Base-by-base conservation (phyloP, 23 red algal genomes). In the Cyanidiococcus yangmingshanensis region DNA sequence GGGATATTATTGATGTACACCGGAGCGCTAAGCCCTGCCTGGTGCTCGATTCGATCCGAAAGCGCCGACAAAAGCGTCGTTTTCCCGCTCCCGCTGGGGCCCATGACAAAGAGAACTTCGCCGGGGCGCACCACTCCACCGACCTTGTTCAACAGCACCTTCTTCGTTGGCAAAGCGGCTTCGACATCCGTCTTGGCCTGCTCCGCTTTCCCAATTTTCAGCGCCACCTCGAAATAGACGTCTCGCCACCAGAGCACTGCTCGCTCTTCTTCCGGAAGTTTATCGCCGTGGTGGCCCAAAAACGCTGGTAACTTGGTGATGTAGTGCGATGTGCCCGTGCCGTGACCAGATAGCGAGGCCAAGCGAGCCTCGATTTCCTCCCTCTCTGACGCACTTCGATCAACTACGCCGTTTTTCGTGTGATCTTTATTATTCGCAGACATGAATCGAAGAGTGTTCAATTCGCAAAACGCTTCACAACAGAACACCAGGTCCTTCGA, bases 91-190 rank as follows among this genome's bases (percentile, higher is more conserved):
- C 92, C 92, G 39, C 79, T 84, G 7, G 87, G 74, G 1, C 92
- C 92, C 92, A 96, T 96, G 67, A 89, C 80, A 41, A 90, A 96
- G 71, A 96, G 79, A 0, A 96, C 35, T 58, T 96, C 82, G 39
- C 87, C 92, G 40, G 92, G 83, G 74, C 79, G 58, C 41, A 87
- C 92, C 40, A 71, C 40, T 18, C 83, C 83, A 21, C 36, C 38
- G 1, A 85, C 75, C 21, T 36, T 50, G 2, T 41, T 29, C 1
- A 85, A 39, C 40, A 85, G 45, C 37, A 30, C 7, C 37, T 85
- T 85, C 37, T 75, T 16, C 38, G 63, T 71, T 54, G 45, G 45
- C 45, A 21, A 54, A 54, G 45, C 45, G 12, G 45, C 7, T 21
- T 54, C 45, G 7, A 54, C 21, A 54, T 54, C 45, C 45, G 45